Conservation (phyloP, 305 asterid genomes). For the Fraxinus floribunda region DNA sequence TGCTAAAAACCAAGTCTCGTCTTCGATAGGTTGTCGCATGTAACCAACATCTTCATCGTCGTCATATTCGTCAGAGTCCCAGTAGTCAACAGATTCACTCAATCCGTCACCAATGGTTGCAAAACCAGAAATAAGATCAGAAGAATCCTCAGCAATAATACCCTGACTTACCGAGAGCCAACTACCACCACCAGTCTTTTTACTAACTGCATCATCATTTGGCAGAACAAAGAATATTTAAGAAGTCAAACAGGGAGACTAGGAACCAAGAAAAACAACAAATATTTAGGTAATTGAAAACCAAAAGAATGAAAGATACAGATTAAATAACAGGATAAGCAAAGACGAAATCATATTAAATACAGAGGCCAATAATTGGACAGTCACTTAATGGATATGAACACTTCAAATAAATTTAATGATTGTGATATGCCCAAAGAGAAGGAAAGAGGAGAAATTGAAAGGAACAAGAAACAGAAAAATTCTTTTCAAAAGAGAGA, state of each 20-base stretch:
- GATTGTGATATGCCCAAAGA: neutral
- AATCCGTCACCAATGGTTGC: constrained; percentile 92
- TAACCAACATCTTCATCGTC: constrained; percentile 97
- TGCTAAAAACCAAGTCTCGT: constrained; percentile 93
- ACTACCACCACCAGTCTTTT: constrained; percentile 75
- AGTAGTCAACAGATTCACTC: constrained; percentile 82
- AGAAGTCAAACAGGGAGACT: constrained; percentile 18
- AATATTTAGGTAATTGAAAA: neutral
- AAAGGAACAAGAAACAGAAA: neutral
- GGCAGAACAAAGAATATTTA: constrained; percentile 20
- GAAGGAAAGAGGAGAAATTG: neutral
- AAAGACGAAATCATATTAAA: neutral
- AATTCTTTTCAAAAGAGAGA: neutral
- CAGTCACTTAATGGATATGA: neutral
- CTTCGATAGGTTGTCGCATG: constrained; percentile 96
- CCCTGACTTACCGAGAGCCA: constrained; percentile 99
- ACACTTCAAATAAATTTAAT: constrained; percentile 9
- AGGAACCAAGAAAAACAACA: neutral
- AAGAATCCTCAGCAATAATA: constrained; percentile 79
- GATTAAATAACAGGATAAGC: neutral
- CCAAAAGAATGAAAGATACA: neutral
- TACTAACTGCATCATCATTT: constrained; percentile 54
- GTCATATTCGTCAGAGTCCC: constrained; percentile 97
- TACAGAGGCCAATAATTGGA: neutral
- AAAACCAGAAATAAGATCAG: constrained; percentile 95